These are phyloP conservation scores for Naumovozyma castellii DNA, from an alignment of 805 yeast genomes.

Conservation along the genomic window DNA sequence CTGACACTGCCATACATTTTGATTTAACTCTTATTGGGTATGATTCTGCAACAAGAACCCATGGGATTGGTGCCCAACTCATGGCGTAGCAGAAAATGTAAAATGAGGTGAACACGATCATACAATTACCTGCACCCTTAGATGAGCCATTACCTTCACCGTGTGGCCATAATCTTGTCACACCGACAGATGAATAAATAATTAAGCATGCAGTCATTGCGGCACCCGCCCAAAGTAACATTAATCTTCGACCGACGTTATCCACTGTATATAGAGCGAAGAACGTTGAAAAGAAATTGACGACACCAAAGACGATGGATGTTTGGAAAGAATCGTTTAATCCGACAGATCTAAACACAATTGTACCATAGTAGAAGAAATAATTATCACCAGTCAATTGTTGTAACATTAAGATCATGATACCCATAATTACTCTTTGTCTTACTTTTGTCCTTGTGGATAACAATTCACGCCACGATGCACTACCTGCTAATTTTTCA, in stretches of 20 bases:
- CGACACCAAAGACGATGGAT: slow-evolving; percentile 47
- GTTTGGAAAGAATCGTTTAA: slow-evolving; percentile 48
- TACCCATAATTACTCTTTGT: slow-evolving; percentile 43
- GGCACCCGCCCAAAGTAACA: slow-evolving; percentile 38
- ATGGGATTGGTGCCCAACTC: slow-evolving; percentile 63
- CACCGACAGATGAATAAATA: slow-evolving; percentile 52
- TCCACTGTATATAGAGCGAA: slow-evolving; percentile 43
- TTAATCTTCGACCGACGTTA: slow-evolving; percentile 42
- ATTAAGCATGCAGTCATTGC: slow-evolving; percentile 39
- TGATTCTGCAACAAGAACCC: slow-evolving; percentile 52
- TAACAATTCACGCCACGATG: slow-evolving; percentile 54
- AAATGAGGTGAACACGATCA: slow-evolving; percentile 60
- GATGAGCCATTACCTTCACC: slow-evolving; percentile 36
- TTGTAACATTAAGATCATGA: slow-evolving; percentile 50
- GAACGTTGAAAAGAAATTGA: slow-evolving; percentile 50
- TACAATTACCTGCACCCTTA: slow-evolving; percentile 51
- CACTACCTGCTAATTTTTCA: slow-evolving; percentile 53
- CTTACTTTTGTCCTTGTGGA: slow-evolving; percentile 59
- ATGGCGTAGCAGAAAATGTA: slow-evolving; percentile 61
- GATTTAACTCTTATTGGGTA: slow-evolving; percentile 61
- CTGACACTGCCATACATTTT: slow-evolving; percentile 44
- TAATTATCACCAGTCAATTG: slow-evolving; percentile 60
- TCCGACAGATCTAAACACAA: slow-evolving; percentile 53
- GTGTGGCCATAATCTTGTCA: slow-evolving; percentile 33
- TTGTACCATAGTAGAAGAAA: slow-evolving; percentile 58